phyloP scores from a whole-genome alignment of 116 monocot species.

The Iris pallida region DNA sequence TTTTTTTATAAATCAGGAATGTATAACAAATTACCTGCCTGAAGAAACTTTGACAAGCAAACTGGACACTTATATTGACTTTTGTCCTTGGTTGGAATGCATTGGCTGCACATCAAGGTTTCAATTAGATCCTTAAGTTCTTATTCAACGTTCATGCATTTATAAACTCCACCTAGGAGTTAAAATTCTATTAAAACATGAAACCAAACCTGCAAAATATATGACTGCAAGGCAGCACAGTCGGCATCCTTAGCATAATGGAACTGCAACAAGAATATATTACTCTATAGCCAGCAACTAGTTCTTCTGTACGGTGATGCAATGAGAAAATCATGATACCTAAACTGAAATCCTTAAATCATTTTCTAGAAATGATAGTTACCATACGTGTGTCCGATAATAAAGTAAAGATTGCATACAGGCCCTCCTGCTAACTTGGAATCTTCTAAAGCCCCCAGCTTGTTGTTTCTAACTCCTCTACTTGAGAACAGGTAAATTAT shows the following conservation, averaged over 20 bases:
- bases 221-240: constrained; percentile 30
- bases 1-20: not conserved
- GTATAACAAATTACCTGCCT: constrained; percentile 17
- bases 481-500: too few relatives aligned
- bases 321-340: too few relatives aligned
- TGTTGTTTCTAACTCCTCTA: too few relatives aligned
- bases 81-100: not conserved
- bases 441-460: too few relatives aligned
- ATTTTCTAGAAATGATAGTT: too few relatives aligned
- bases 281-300: too few relatives aligned
- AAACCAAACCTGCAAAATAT: constrained; percentile 28
- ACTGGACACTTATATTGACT: not conserved
- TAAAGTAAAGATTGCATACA: too few relatives aligned
- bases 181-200: not conserved
- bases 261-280: constrained; percentile 11
- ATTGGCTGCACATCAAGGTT: not conserved
- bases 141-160: not conserved
- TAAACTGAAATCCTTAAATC: too few relatives aligned
- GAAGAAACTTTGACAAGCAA: constrained; percentile 6
- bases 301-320: too few relatives aligned
- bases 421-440: too few relatives aligned
- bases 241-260: constrained; percentile 18
- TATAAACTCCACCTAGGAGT: not conserved
- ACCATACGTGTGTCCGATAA: too few relatives aligned
- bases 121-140: not conserved